Base-by-base conservation (phyloP, 2,329 filamentous ascomycete genomes). In the Calonectria fujianensis region DNA sequence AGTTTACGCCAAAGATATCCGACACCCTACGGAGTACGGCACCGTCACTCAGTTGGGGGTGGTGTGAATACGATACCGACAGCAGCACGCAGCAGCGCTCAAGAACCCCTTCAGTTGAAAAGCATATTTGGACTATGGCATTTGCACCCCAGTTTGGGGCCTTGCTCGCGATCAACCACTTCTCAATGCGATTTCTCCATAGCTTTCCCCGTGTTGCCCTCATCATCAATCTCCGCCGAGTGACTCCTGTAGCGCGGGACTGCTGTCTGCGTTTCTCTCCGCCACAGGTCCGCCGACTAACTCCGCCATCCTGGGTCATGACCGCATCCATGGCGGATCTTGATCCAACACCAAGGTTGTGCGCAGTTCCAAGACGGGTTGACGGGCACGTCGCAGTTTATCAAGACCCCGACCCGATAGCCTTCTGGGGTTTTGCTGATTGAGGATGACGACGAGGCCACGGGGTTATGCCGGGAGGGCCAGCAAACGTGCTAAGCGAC, bases 381-480 rank as follows among this genome's bases (percentile, higher is more conserved):
- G 45, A 16, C 72, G 72, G 72, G 45, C n/a, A n/a, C 65, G 69
- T 78, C 79, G 78, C 79, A 76, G 54, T 68, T 51, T 79, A 73
- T 29, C 63, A 79, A 75, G 13, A 80, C 39, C 69, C 79, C 79
- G 79, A 74, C 70, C 74, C 76, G 78, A 77, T 61, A 74, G 37
- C n/a, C 67, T 66, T 70, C 72, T 51, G 48, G 52, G 65, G 65
- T 14, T 50, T 63, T 31, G 63, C 41, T 54, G 51, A 65, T 63
- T 50, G 57, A 39, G 16, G 59, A 66, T 66, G 72, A 67, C 51
- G 67, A 74, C 48, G 32, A 61, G 67, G 59, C 65, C 29, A 48
- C 27, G 50, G 72, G 51, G 52, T 41, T 31, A 45, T 37, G 37
- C 57, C 67, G 50, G 71, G 35, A 39, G 27, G 39, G 41, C 66